Evolutionary conservation across 31 red algal genomes (phyloP).

Genomic region (Odonthalia washingtoniensis): DNA sequence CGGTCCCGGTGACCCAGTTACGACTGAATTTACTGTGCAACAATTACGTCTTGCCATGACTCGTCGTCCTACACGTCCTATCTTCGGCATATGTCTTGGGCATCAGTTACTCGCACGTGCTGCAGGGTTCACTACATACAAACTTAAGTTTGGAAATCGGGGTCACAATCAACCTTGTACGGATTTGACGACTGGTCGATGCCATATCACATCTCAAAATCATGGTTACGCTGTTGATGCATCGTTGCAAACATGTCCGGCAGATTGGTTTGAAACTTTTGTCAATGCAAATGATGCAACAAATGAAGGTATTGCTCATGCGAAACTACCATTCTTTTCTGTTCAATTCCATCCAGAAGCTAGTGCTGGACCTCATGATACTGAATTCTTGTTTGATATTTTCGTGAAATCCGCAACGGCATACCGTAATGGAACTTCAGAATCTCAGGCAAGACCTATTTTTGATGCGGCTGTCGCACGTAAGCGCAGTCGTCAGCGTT

Average conservation of each 20-base stretch:
- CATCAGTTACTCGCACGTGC: conserved; percentile 92
- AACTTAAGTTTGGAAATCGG: conserved; percentile 97
- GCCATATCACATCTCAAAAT: conserved; percentile 99
- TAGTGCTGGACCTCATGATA: conserved; percentile 91
- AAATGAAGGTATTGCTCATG: conserved; percentile 95
- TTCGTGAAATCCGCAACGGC: conserved; percentile 65
- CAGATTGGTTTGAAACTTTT: conserved; percentile 83
- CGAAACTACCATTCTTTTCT: conserved; percentile 87
- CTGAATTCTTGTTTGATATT: conserved; percentile 92
- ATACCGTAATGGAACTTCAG: not conserved
- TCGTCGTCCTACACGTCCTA: conserved; percentile 55
- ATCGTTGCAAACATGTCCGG: conserved; percentile 16
- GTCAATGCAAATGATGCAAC: conserved; percentile 95
- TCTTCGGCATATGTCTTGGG: conserved; percentile 99
- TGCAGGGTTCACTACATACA: conserved; percentile 85
- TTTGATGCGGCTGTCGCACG: conserved; percentile 42
- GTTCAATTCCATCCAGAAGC: conserved; percentile 99
- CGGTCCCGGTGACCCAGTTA: conserved; percentile 97
- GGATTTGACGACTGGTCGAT: conserved; percentile 84
- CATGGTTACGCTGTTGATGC: conserved; percentile 95
- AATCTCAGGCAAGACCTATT: conserved; percentile 22
- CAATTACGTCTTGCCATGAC: conserved; percentile 58
- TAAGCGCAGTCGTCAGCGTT: not conserved
- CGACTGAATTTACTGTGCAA: conserved; percentile 60
- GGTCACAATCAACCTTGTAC: conserved; percentile 96